Base-by-base conservation (phyloP, 495 filamentous ascomycete genomes). In the Lasiosphaeria miniovina region DNA sequence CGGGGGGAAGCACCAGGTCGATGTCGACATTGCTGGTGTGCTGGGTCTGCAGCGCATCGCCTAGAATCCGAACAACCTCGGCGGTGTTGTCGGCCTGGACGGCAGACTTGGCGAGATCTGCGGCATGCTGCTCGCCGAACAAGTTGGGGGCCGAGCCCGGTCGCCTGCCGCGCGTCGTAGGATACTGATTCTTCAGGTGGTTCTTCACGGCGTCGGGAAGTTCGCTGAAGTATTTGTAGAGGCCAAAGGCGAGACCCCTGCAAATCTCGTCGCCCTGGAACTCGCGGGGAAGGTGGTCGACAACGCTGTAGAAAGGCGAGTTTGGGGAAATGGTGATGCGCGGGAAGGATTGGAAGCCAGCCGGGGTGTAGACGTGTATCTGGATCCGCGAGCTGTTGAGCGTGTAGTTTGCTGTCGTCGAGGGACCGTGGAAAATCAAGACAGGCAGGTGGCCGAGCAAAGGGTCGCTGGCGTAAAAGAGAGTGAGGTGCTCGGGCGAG, bases 81-180 rank as follows among this genome's bases (percentile, higher is more conserved):
- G 71, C 66, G 3, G 85, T 82, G 70, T 91, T 87, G 31, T 93
- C 89, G 45, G 93, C 85, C 74, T 82, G 86, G 6, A 83, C 80
- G 84, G 96, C 91, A 6, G 85, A 84, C 67, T 88, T 88, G 36
- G 93, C 92, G 51, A 99, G 75, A 66, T 95, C 86, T 45, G 91
- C 94, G 6, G 93, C 91, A 81, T 99, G 94, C 74, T 90, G 86
- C 69, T 96, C 92, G 62, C 90, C 84, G 70, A 98, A 98, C 58
- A 94, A 80, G 53, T 79, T 77, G 2, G 88, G 83, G 9, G 82
- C 80, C 4, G 84, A 80, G n/a, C 77, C 78, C 12, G 84, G 80
- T 41, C 80, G 78, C 14, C 80, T 77, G n/a, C 70, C 67, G 46
- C 73, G 72, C 54, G 75, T 75, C 35, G 73, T 68, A 35, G 78